A percentile compares a stretch with the other conserved stretches of the same genome.
phyloP scores from a whole-genome alignment of 257 asterid genomes.

The Verbascum thapsus region DNA sequence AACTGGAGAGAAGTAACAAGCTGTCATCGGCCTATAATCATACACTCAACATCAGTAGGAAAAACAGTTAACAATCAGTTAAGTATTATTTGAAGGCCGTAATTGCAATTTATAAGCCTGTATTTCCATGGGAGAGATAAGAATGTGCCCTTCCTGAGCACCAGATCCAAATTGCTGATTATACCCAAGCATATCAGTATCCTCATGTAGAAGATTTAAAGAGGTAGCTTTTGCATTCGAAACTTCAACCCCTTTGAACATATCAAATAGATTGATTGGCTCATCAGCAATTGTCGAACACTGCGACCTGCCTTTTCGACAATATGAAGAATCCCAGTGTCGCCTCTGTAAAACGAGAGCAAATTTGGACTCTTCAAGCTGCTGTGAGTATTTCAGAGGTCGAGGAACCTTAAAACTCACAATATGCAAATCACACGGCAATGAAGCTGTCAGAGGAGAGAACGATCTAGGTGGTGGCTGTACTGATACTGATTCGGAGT shows the following conservation, averaged over 20 bases:
- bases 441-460: constrained; percentile 70
- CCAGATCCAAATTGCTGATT: constrained; percentile 66
- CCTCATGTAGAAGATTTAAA: constrained; percentile 78
- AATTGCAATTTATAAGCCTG: constrained; percentile 88
- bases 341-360: constrained; percentile 69
- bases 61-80: not conserved
- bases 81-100: constrained; percentile 46
- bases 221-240: constrained; percentile 68
- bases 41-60: not conserved
- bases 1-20: too few species aligned
- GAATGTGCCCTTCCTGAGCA: constrained; percentile 80
- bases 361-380: constrained; percentile 57
- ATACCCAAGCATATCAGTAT: constrained; percentile 79
- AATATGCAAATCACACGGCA: constrained; percentile 93
- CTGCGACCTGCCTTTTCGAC: constrained; percentile 69
- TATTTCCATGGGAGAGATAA: constrained; percentile 92
- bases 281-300: constrained; percentile 74
- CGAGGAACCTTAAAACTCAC: constrained; percentile 85
- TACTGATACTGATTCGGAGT: constrained; percentile 68
- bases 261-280: constrained; percentile 67
- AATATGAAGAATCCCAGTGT: constrained; percentile 74
- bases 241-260: constrained; percentile 74
- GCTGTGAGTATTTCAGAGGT: constrained; percentile 67
- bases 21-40: not conserved
- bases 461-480: constrained; percentile 97